Conservation (phyloP, 352 stramenopile genomes). For the Phytopythium kandeliae region DNA sequence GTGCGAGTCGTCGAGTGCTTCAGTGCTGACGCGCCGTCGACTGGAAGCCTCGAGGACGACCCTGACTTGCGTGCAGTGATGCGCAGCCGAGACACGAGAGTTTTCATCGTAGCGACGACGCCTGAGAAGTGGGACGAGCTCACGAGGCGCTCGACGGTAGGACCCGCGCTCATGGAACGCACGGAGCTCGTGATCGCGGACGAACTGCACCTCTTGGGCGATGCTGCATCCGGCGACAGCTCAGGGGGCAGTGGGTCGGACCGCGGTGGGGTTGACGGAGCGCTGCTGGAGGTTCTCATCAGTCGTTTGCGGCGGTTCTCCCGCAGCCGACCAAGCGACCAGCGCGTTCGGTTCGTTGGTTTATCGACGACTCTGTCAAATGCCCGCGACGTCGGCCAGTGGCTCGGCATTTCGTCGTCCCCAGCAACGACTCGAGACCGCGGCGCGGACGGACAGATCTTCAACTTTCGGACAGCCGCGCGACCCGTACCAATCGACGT, state of each 20-base stretch:
- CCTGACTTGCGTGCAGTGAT: constrained; percentile 15
- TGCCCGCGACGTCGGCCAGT: constrained; percentile 93
- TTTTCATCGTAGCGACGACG: constrained; percentile 97
- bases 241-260: constrained; percentile 92
- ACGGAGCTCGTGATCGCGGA: constrained; percentile 94
- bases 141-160: constrained; percentile 85
- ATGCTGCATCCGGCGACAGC: constrained; percentile 12
- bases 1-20: constrained; percentile 90
- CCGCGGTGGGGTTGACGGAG: constrained; percentile 95
- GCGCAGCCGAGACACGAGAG: constrained; percentile 53
- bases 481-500: constrained; percentile 96
- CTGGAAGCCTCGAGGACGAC: constrained; percentile 3
- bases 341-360: constrained; percentile 89
- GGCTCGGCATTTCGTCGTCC: constrained; percentile 89
- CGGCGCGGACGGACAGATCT: constrained; percentile 56
- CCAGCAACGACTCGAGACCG: constrained; percentile 12
- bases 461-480: constrained; percentile 94
- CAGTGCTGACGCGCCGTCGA: neutral
- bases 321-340: constrained; percentile 66
- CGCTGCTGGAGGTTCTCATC: constrained; percentile 91
- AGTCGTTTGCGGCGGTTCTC: constrained; percentile 64
- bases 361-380: constrained; percentile 97
- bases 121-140: constrained; percentile 98
- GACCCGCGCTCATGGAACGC: constrained; percentile 57
- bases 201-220: constrained; percentile 92